Evolutionary conservation across 1,139 yeast species (phyloP), one percentile per base, ranked within the genome.

Genomic region (Zygosaccharomyces sapae): DNA sequence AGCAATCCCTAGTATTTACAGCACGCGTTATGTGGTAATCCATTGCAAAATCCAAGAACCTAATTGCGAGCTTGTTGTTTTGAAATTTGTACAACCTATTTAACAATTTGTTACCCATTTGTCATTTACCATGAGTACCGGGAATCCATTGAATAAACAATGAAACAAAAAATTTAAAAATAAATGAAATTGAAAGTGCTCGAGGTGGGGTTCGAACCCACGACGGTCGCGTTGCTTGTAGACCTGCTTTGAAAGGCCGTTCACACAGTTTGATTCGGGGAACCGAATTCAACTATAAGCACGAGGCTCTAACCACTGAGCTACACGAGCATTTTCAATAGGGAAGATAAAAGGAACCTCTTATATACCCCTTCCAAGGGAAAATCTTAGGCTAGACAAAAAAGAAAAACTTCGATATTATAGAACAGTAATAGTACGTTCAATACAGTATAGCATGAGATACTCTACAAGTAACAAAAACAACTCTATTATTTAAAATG

Each of bases 271-370:
- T 60, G 54, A 51, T 51, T 59, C 55, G 51, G 48, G 7, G 43
- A 38, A 29, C 52, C 54, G 61, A 59, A 58, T 66, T 67, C 70
- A 64, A 66, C 72, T 71, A 71, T 71, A 71, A 71, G 75, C 75
- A 71, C 75, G 74, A 71, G 69, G 74, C 75, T 71, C 75, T 71
- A 69, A 70, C 75, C 75, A 70, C 74, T 71, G 75, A 71, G 75
- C 74, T 71, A 71, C 74, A 70, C 72, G 75, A 70, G 73, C 74
- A 59, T 62, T 58, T 59, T 29, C 41, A 31, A 29, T 27, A 29
- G 13, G 8, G 19, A 2, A 13, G 13, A 3, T 2, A 3, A 12
- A 19, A 40, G 20, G 22, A 38, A 16, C 16, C 10, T 27, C 37
- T 41, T 39, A 22, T 38, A 45, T 38, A 38, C 41, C 43, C 22